Conservation (phyloP, 495 filamentous ascomycete species). For the Penicillium cosmopolitanum region DNA sequence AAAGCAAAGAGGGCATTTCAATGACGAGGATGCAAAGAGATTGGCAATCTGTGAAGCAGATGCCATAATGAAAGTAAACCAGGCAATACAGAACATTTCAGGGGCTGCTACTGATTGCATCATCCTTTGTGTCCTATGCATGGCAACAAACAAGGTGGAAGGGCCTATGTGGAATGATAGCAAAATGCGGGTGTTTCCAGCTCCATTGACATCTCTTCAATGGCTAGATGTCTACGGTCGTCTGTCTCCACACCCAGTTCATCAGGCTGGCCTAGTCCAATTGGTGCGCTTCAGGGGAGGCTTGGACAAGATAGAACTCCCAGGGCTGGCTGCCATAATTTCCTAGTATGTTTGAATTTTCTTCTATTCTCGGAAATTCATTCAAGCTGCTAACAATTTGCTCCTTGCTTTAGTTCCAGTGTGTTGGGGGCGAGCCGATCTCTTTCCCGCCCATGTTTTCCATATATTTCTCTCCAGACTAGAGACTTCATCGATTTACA, state of each 20-base stretch:
- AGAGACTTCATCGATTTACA: not conserved
- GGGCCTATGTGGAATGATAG: conserved; percentile 6
- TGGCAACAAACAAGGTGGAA: conserved; percentile 13
- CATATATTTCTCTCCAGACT: not conserved
- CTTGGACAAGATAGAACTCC: conserved; percentile 2
- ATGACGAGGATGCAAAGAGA: conserved; percentile 6
- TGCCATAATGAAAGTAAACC: conserved; percentile 4
- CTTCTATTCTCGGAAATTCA: not conserved
- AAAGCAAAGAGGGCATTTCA: conserved; percentile 10
- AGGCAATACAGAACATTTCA: not conserved
- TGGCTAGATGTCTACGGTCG: conserved; percentile 14
- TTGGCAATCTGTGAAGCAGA: conserved; percentile 9
- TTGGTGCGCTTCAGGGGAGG: conserved; percentile 7
- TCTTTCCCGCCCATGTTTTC: not conserved
- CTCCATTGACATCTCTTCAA: conserved; percentile 10
- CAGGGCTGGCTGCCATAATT: not conserved
- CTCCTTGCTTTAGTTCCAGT: not conserved
- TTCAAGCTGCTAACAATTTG: not conserved
- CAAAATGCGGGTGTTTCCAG: not conserved
- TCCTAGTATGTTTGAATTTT: not conserved
- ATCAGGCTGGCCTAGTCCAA: conserved; percentile 8
- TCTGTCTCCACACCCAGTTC: conserved; percentile 12
- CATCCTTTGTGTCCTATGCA: conserved; percentile 12
- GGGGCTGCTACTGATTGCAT: conserved; percentile 4
- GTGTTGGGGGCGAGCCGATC: not conserved